A percentile compares a stretch with the other conserved stretches of the same genome.
Conservation (phyloP, 2,329 filamentous ascomycete species). For the Dothideomycetes sp. region DNA sequence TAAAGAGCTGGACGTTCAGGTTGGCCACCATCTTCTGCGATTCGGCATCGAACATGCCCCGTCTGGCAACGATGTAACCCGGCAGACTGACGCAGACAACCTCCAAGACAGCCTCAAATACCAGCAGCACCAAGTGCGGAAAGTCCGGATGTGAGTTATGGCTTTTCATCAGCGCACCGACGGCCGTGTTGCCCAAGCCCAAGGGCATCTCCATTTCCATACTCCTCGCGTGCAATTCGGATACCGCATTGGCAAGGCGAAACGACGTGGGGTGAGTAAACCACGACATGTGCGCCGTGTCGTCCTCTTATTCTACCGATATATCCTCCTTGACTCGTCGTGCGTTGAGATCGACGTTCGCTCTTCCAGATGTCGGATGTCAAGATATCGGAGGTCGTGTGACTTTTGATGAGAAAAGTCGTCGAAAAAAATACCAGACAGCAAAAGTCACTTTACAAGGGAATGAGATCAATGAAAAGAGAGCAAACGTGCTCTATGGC, state of each 20-base stretch:
- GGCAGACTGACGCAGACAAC: constrained; percentile 92
- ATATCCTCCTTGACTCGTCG: too few species aligned
- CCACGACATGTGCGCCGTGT: constrained; percentile 10
- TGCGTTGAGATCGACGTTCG: too few species aligned
- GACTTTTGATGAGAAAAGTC: too few species aligned
- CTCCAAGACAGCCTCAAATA: constrained; percentile 90
- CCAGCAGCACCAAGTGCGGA: constrained; percentile 63
- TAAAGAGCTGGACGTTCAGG: constrained; percentile 92
- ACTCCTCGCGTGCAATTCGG: constrained; percentile 5
- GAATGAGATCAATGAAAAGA: not conserved
- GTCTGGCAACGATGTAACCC: constrained; percentile 81
- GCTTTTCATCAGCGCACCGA: constrained; percentile 8
- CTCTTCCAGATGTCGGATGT: too few species aligned
- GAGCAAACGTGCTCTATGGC: not conserved
- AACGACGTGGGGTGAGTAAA: constrained; percentile 11
- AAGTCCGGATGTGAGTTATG: constrained; percentile 53
- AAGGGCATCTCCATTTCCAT: constrained; percentile 10
- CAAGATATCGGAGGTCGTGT: too few species aligned
- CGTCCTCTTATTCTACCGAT: too few species aligned
- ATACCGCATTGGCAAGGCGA: constrained; percentile 5
- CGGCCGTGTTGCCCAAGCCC: not conserved
- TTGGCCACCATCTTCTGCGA: constrained; percentile 96
- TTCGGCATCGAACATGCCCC: constrained; percentile 90
- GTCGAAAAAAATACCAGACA: too few species aligned
- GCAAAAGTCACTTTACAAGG: too few species aligned